A percentile compares a stretch with the other conserved stretches of the same genome.
phyloP scores from a whole-genome alignment of 2,329 filamentous ascomycete genomes.

The Rhinocladiella similis region DNA sequence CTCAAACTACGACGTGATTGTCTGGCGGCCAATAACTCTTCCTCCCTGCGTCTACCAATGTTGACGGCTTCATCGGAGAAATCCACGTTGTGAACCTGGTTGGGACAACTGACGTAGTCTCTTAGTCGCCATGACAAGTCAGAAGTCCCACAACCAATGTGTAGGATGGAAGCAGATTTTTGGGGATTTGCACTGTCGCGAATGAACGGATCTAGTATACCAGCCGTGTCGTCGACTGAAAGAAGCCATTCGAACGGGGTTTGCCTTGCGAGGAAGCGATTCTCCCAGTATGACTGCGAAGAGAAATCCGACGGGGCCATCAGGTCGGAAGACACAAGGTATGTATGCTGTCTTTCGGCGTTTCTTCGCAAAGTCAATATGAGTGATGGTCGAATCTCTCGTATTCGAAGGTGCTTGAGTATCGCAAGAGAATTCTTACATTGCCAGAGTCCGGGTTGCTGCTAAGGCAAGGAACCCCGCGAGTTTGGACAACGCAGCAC shows the following conservation, averaged over 20 bases:
- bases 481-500: no score
- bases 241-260: slow-evolving; percentile 6
- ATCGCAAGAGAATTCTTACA: no score
- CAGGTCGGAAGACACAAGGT: no score
- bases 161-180: not conserved
- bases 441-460: no score
- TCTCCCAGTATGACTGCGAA: slow-evolving; percentile 3
- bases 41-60: not conserved
- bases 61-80: slow-evolving; percentile 2
- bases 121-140: slow-evolving; percentile 5
- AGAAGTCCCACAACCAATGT: slow-evolving; percentile 8
- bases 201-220: not conserved
- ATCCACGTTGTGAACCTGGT: slow-evolving; percentile 10
- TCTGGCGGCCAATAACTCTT: not conserved
- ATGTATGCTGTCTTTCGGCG: no score
- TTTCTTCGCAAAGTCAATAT: no score
- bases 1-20: no score
- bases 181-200: not conserved
- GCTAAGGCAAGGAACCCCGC: no score
- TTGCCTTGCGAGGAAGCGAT: slow-evolving; percentile 3
- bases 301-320: not conserved
- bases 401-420: no score
- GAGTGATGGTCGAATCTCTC: no score
- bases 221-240: not conserved
- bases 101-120: not conserved